Base-by-base conservation (phyloP, 805 yeast species). In the Saccharomycopsis capsularis region DNA sequence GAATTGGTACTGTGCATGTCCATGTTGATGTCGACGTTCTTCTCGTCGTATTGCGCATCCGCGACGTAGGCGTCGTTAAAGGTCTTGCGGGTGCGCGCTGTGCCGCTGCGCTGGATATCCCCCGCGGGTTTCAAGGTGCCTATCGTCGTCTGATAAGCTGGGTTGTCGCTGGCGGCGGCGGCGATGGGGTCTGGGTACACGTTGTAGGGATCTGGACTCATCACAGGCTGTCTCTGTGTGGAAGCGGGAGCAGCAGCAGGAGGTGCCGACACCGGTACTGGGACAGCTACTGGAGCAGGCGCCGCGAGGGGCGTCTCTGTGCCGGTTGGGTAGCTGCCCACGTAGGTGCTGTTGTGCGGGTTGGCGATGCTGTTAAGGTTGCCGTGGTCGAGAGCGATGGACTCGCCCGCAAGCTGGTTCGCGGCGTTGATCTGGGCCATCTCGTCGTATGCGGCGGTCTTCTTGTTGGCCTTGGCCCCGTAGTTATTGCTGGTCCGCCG, bases 171-270 rank as follows among this genome's bases (percentile, higher is more conserved):
- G 15, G 21, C 25, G 9, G 44, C 44, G 4, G 4, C 35, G 4
- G 9, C 16, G n/a, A n/a, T 18, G n/a, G 7, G 11, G 41, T 30
- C 46, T n/a, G 46, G 37, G 16, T 30, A 22, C 16, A 42, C 46
- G 27, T 42, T 42, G 21, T 42, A 42, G 9, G 46, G 46, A 21
- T 42, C 32, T 34, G 38, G 13, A n/a, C 6, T 34, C 13, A 13
- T 13, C 13, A 13, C 7, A 27, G 13, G 32, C 38, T 11, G 38
- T 34, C 13, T n/a, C 15, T 9, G 38, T 18, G 7, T 16, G 7
- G 38, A 9, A 13, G 38, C 18, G 7, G 38, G 38, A 5, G 6
- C 38, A 9, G 38, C 18, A 34, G 38, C 38, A 9, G 38, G 38
- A 9, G 18, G 15, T 9, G 19, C 19, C 6, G 38, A 6, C n/a